Percentiles rank a stretch among this genome's conserved stretches.
Evolutionary conservation across 1,284 basidiomycete genomes (phyloP).

Genomic region (Veloporphyrellus conicus): DNA sequence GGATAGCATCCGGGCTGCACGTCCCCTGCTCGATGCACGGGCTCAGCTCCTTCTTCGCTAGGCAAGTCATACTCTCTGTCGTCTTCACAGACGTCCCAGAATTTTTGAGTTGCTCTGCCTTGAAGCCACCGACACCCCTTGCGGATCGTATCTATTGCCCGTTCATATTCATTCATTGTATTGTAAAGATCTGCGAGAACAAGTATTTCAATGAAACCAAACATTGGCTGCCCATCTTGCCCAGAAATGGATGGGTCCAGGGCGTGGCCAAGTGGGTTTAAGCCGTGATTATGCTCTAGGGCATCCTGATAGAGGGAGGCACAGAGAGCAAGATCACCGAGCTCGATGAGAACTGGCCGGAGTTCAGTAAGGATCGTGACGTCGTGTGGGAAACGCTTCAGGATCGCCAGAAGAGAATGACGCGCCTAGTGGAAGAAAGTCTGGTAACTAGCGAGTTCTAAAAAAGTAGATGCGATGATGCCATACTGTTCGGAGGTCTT

Average conservation of each 20-base stretch:
- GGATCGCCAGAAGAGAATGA: slow-evolving; percentile 70
- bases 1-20: slow-evolving; percentile 16
- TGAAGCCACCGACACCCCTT: slow-evolving; percentile 87
- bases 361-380: slow-evolving; percentile 77
- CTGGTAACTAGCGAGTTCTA: neutral
- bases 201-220: slow-evolving; percentile 63
- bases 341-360: slow-evolving; percentile 52
- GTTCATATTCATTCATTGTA: slow-evolving; percentile 62
- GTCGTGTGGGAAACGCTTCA: slow-evolving; percentile 72
- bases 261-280: slow-evolving; percentile 40
- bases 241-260: slow-evolving; percentile 61
- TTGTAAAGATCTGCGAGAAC: slow-evolving; percentile 83
- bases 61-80: slow-evolving; percentile 73
- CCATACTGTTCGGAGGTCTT: slow-evolving; percentile 62
- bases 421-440: slow-evolving; percentile 52
- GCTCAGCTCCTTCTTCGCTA: slow-evolving; percentile 11
- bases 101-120: slow-evolving; percentile 66
- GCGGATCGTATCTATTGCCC: slow-evolving; percentile 68
- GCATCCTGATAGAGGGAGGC: slow-evolving; percentile 31
- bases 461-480: neutral
- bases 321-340: slow-evolving; percentile 60
- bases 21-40: slow-evolving; percentile 11
- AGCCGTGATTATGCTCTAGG: slow-evolving; percentile 45
- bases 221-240: slow-evolving; percentile 35
- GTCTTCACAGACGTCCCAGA: slow-evolving; percentile 84